Conservation (phyloP, 805 yeast species). For the Candida patagonica region DNA sequence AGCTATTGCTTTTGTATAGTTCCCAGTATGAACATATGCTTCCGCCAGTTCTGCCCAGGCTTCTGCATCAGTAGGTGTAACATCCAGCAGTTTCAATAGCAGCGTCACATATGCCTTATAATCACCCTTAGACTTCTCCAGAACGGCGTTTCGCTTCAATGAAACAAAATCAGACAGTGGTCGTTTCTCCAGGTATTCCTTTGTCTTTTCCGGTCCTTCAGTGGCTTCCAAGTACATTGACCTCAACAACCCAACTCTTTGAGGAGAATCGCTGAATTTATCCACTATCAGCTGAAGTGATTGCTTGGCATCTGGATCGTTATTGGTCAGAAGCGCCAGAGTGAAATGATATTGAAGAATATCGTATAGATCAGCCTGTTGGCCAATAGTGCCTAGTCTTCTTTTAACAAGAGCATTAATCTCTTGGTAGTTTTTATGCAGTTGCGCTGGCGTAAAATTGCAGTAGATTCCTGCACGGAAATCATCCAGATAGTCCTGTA, state of each 20-base stretch:
- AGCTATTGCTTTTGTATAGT: slow-evolving; percentile 56
- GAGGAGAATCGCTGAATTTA: slow-evolving; percentile 48
- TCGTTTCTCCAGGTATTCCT: slow-evolving; percentile 29
- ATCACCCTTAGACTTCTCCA: slow-evolving; percentile 22
- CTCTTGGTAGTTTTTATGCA: slow-evolving; percentile 33
- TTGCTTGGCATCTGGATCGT: slow-evolving; percentile 63
- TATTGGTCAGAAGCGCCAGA: slow-evolving; percentile 48
- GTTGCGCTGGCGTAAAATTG: slow-evolving; percentile 38
- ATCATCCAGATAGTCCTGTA: not conserved
- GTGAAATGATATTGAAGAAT: slow-evolving; percentile 66
- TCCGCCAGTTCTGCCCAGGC: slow-evolving; percentile 72
- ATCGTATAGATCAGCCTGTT: slow-evolving; percentile 38
- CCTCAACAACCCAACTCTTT: slow-evolving; percentile 46
- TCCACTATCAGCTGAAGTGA: slow-evolving; percentile 58
- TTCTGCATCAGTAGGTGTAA: slow-evolving; percentile 65
- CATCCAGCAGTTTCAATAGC: slow-evolving; percentile 46
- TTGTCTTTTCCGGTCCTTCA: slow-evolving; percentile 33
- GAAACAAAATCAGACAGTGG: slow-evolving; percentile 22
- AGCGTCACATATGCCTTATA: slow-evolving; percentile 42
- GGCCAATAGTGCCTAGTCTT: slow-evolving; percentile 28
- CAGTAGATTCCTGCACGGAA: slow-evolving; percentile 30
- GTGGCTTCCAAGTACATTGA: slow-evolving; percentile 50
- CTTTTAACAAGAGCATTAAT: slow-evolving; percentile 30
- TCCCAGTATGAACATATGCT: slow-evolving; percentile 50
- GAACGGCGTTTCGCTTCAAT: slow-evolving; percentile 26